Percentiles rank a stretch among this genome's conserved stretches.
These are phyloP conservation scores for Arbutus unedo DNA, from an alignment of 148 eudicot genomes.

Conservation along the genomic window DNA sequence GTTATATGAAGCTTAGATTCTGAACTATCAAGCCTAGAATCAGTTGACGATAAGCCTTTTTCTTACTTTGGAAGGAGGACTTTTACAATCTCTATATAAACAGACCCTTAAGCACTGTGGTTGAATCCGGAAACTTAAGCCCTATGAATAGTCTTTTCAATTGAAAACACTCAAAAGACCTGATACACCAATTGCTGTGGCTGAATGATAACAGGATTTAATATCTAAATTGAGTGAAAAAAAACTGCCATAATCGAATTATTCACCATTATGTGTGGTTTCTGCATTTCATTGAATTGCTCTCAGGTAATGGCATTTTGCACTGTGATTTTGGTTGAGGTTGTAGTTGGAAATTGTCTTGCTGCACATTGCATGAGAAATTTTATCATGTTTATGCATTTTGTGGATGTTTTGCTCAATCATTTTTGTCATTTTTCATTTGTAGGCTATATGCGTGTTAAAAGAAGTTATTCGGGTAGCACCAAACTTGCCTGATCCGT, in stretches of 20 bases:
- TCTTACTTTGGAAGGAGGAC: background rate
- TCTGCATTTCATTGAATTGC: background rate
- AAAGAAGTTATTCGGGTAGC: conserved; percentile 67
- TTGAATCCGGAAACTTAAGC: background rate
- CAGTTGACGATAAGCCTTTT: background rate
- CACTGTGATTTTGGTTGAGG: background rate
- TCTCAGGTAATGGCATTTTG: background rate
- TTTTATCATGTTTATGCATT: background rate
- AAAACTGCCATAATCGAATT: background rate
- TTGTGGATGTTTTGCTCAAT: background rate
- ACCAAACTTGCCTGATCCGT: conserved; percentile 77
- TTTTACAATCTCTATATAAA: background rate
- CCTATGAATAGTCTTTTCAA: background rate
- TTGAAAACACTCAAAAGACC: background rate
- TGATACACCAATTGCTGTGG: background rate
- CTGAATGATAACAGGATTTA: background rate
- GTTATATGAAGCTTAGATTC: background rate
- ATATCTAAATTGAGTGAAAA: background rate
- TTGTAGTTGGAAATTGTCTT: background rate
- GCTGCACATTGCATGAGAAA: background rate
- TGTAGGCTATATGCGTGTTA: conserved; percentile 63
- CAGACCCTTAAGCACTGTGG: background rate
- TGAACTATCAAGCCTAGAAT: background rate
- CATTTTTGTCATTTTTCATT: conserved; percentile 10
- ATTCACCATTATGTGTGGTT: background rate